These are phyloP conservation scores for Kodamaea neixiangensis DNA, from an alignment of 805 yeast genomes.

Conservation along the genomic window DNA sequence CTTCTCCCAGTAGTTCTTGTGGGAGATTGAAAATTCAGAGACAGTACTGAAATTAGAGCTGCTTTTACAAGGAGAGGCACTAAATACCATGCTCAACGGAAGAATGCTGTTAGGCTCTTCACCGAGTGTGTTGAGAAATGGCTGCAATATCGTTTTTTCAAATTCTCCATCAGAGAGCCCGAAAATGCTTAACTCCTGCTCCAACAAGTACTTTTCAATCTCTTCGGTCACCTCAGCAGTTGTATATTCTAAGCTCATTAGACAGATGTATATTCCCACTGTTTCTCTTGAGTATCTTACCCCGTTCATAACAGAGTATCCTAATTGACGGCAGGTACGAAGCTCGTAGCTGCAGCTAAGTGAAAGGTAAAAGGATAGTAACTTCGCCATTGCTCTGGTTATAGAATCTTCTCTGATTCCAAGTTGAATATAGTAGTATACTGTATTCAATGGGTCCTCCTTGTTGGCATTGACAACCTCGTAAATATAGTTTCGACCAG, in stretches of 20 bases:
- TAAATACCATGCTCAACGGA: constrained; percentile 23
- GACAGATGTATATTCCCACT: constrained; percentile 57
- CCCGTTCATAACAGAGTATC: constrained; percentile 64
- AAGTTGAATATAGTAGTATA: constrained; percentile 57
- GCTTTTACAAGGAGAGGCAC: constrained; percentile 25
- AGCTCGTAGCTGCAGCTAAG: constrained; percentile 47
- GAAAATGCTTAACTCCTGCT: constrained; percentile 38
- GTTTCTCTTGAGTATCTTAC: constrained; percentile 50
- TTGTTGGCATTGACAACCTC: constrained; percentile 31
- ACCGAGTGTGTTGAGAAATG: constrained; percentile 31
- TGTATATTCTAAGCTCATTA: constrained; percentile 51
- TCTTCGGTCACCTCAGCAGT: constrained; percentile 44
- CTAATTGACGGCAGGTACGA: constrained; percentile 58
- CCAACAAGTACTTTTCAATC: constrained; percentile 49
- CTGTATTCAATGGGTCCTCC: constrained; percentile 53
- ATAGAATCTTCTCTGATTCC: constrained; percentile 44
- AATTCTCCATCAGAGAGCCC: constrained; percentile 38
- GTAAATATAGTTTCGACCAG: constrained; percentile 24
- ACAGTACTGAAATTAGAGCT: constrained; percentile 26
- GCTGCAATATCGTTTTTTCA: constrained; percentile 28
- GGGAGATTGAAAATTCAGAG: constrained; percentile 28
- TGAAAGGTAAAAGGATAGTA: constrained; percentile 51
- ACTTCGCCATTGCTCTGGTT: constrained; percentile 42
- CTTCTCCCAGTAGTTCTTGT: constrained; percentile 51
- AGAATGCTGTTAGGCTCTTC: constrained; percentile 13